Evolutionary conservation across 208 protist species (phyloP), one percentile per base, ranked within the genome.

Genomic region (Trypanosoma platydactyli): DNA sequence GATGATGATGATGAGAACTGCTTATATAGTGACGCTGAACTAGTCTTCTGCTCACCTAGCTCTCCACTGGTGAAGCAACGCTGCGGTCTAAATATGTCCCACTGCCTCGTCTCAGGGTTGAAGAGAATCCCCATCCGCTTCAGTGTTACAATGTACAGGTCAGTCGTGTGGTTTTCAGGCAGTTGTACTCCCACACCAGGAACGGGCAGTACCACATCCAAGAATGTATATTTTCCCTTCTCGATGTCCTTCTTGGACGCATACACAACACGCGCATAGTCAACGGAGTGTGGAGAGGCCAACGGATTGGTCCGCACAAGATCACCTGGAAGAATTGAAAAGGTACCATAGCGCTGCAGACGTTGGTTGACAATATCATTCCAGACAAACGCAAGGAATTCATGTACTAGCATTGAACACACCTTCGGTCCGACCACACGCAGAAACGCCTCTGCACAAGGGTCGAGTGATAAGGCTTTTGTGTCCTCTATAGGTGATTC

Each of bases 301-400:
- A 62, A 64, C 1, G 66, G 61, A 49, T 75, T 69, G 49, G 22
- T 15, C 3, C 82, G 79, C 63, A 95, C 90, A 29, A 95, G 67
- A 60, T 95, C 90, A 35, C 90, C 90, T 1, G 86, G 86, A 42
- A 95, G 72, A 45, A 95, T 73, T 9, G 81, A 72, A 77, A 91
- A 93, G 13, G 84, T 92, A 46, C 90, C 90, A 68, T 94, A 92
- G 12, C 87, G 85, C 55, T 91, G 85, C 18, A 95, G 57, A 3
- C 90, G 83, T 68, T 95, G 90, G 58, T 92, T 92, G 7, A 88
- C 83, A 64, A 95, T 77, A 54, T 92, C 85, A 61, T 95, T 95
- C 88, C 90, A 95, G 29, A 95, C 70, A 77, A 94, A 95, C 56
- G 79, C 62, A 13, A 93, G 62, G 54, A 95, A 95, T 59, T 95